Evolutionary conservation across 331 rosid genomes (phyloP).

Genomic region (Cucumis variabilis): DNA sequence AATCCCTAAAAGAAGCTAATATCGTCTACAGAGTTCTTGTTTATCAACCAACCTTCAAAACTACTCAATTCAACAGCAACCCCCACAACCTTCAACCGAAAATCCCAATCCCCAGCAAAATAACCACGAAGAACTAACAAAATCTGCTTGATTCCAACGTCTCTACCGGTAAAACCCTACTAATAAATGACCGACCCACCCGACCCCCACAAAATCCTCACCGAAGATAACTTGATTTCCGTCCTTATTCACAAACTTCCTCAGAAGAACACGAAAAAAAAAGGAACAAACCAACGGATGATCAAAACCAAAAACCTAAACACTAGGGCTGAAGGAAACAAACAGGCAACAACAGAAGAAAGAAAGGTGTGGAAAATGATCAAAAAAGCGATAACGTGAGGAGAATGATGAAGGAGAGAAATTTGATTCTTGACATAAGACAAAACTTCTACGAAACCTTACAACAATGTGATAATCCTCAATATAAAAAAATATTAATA

Average conservation of each 20-base stretch:
- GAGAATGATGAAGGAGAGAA: slow-evolving; percentile 42
- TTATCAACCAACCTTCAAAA: slow-evolving; percentile 14
- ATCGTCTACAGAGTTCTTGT: not conserved
- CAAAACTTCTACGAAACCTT: slow-evolving; percentile 61
- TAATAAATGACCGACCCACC: not conserved
- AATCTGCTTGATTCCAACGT: slow-evolving; percentile 11
- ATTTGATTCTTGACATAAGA: slow-evolving; percentile 37
- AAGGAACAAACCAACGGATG: not conserved
- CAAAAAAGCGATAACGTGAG: slow-evolving; percentile 53
- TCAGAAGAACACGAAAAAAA: not conserved
- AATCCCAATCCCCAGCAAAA: not conserved
- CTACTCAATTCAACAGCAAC: slow-evolving; percentile 30
- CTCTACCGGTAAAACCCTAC: slow-evolving; percentile 17
- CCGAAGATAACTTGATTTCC: slow-evolving; percentile 11
- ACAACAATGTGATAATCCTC: slow-evolving; percentile 30
- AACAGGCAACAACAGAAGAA: slow-evolving; percentile 23
- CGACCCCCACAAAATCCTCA: not conserved
- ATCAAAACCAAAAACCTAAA: slow-evolving; percentile 24
- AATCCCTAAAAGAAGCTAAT: not conserved
- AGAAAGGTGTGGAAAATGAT: slow-evolving; percentile 22
- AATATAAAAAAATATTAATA: slow-evolving; percentile 22
- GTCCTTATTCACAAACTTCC: not conserved
- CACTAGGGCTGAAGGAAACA: slow-evolving; percentile 37
- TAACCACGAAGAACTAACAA: not conserved
- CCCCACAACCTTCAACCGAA: slow-evolving; percentile 1